A percentile compares a stretch with the other conserved stretches of the same genome.
Evolutionary conservation across 306 rosid genomes (phyloP).

Genomic region (Malus sylvestris): DNA sequence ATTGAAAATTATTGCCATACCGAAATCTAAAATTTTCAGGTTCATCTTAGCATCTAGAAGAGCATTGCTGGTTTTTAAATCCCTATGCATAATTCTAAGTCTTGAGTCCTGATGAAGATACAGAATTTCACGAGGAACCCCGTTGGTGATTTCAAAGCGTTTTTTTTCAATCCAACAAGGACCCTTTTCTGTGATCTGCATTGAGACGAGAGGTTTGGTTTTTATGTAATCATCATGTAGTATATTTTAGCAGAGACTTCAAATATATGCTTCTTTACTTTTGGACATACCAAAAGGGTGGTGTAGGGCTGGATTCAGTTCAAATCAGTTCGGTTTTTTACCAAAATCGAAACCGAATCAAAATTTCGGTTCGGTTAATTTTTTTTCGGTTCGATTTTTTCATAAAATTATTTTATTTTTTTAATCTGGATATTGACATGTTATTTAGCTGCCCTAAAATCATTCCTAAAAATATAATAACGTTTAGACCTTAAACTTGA

Average conservation of each 20-base stretch:
- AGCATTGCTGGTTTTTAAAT: constrained; percentile 46
- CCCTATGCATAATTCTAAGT: constrained; percentile 50
- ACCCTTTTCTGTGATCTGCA: constrained; percentile 26
- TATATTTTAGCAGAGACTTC: neutral
- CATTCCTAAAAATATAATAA: too few relatives aligned
- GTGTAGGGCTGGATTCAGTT: too few relatives aligned
- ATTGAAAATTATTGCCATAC: constrained; percentile 56
- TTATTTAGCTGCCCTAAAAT: too few relatives aligned
- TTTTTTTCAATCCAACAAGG: constrained; percentile 34
- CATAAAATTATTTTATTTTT: too few relatives aligned
- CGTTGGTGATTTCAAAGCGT: constrained; percentile 32
- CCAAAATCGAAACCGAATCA: too few relatives aligned
- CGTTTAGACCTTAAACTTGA: too few relatives aligned
- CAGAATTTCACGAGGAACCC: constrained; percentile 43
- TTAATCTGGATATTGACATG: too few relatives aligned
- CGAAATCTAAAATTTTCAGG: constrained; percentile 59
- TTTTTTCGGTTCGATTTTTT: too few relatives aligned
- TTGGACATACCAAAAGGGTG: constrained; percentile 30
- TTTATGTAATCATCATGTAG: neutral
- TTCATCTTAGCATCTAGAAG: constrained; percentile 39
- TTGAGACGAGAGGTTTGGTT: neutral
- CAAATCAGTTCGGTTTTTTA: too few relatives aligned
- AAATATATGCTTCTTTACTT: neutral
- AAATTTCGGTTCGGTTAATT: too few relatives aligned
- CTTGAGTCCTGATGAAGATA: constrained; percentile 58